Evolutionary conservation across 2,329 filamentous ascomycete species (phyloP).

Genomic region (Diaporthe sp.): DNA sequence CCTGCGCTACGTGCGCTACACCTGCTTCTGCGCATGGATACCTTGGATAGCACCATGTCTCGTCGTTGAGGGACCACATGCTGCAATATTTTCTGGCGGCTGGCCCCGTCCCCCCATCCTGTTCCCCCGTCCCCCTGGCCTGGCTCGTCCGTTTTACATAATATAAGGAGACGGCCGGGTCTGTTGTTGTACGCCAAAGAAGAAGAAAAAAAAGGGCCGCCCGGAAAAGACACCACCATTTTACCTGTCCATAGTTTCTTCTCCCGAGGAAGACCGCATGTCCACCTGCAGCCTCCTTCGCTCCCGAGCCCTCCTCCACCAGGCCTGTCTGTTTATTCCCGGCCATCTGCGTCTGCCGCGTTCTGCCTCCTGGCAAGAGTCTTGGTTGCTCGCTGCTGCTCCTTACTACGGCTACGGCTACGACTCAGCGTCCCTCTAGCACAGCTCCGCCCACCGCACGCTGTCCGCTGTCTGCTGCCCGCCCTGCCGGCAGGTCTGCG

Average conservation of each 20-base stretch:
- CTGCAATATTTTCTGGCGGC: slow-evolving; percentile 16
- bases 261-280: slow-evolving; percentile 8
- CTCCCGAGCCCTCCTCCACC: background rate
- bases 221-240: background rate
- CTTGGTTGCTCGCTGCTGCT: background rate
- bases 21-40: slow-evolving; percentile 23
- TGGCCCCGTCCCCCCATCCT: slow-evolving; percentile 5
- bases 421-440: background rate
- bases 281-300: slow-evolving; percentile 14
- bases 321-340: slow-evolving; percentile 9
- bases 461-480: background rate
- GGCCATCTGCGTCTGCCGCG: slow-evolving; percentile 8
- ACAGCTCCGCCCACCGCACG: background rate
- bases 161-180: slow-evolving; percentile 20
- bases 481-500: slow-evolving; percentile 1
- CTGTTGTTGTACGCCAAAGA: slow-evolving; percentile 1
- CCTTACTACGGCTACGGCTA: slow-evolving; percentile 13
- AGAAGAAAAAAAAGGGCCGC: background rate
- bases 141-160: slow-evolving; percentile 17
- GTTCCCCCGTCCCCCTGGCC: slow-evolving; percentile 4
- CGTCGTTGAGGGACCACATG: slow-evolving; percentile 8
- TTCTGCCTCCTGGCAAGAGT: background rate
- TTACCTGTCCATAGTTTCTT: slow-evolving; percentile 7
- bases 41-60: slow-evolving; percentile 23
- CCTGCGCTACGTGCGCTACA: background rate